Conservation (phyloP, 805 yeast species). For the Maudiozyma bulderi region DNA sequence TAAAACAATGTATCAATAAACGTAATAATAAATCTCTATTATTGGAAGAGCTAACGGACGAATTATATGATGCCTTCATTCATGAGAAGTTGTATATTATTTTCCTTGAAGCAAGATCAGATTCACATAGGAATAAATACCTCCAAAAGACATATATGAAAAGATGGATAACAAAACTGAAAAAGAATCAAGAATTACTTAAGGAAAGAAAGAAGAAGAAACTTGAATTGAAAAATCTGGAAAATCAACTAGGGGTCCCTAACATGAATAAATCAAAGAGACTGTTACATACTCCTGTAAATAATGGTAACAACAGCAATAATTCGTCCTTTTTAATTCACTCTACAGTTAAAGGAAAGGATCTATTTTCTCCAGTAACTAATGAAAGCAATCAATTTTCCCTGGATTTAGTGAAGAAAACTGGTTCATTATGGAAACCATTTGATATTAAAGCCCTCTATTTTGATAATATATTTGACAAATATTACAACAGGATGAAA, state of each 20-base stretch:
- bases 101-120: slow-evolving; percentile 39
- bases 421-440: slow-evolving; percentile 39
- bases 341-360: slow-evolving; percentile 13
- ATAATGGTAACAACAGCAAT: not conserved
- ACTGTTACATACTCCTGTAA: slow-evolving; percentile 15
- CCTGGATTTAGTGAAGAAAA: slow-evolving; percentile 29
- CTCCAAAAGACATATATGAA: slow-evolving; percentile 28
- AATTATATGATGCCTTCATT: slow-evolving; percentile 51
- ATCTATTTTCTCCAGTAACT: slow-evolving; percentile 15
- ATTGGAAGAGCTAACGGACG: slow-evolving; percentile 36
- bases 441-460: slow-evolving; percentile 32
- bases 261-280: slow-evolving; percentile 15
- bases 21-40: slow-evolving; percentile 5
- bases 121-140: slow-evolving; percentile 24
- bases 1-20: slow-evolving; percentile 7
- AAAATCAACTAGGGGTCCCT: slow-evolving; percentile 31
- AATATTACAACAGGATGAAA: not conserved
- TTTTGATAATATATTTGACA: slow-evolving; percentile 13
- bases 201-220: slow-evolving; percentile 27
- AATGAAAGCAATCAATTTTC: slow-evolving; percentile 26
- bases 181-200: slow-evolving; percentile 30
- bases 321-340: slow-evolving; percentile 14
- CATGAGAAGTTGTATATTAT: slow-evolving; percentile 43
- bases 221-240: slow-evolving; percentile 32
- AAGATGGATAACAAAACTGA: slow-evolving; percentile 28